Conservation (phyloP, 805 yeast genomes). For the Ogataea corticis region DNA sequence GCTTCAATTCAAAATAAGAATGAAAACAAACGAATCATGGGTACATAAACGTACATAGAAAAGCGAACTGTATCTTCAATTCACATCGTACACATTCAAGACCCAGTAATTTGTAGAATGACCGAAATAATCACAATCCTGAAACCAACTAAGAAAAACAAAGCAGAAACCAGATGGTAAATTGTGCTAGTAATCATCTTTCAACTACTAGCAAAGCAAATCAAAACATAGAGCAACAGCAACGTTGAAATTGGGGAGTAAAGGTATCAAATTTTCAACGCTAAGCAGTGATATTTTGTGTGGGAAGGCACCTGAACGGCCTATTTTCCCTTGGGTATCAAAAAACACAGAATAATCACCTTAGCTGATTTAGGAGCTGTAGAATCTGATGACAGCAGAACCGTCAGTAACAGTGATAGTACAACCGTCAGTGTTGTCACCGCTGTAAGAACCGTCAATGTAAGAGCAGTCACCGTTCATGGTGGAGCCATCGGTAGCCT, state of each 20-base stretch:
- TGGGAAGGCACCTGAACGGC: conserved; percentile 1
- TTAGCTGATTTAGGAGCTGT: conserved; percentile 10
- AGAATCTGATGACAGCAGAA: conserved; percentile 37
- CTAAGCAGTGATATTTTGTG: too few relatives aligned
- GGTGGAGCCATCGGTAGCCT: conserved; percentile 37
- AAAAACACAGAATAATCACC: conserved; percentile 3
- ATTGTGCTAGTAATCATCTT: not conserved
- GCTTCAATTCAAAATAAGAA: not conserved
- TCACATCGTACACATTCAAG: conserved; percentile 3
- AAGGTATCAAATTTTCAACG: not conserved
- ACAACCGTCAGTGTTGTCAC: conserved; percentile 73
- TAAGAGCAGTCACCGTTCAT: conserved; percentile 44
- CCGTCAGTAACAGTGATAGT: conserved; percentile 53
- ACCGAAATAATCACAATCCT: conserved; percentile 2
- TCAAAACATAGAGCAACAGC: not conserved
- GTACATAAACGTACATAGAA: not conserved
- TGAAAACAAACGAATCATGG: conserved; percentile 2
- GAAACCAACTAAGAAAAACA: not conserved
- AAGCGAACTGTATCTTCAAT: not conserved
- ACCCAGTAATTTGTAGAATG: conserved; percentile 5
- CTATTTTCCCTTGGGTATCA: conserved; percentile 11
- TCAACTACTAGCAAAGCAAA: conserved; percentile 1
- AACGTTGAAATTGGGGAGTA: not conserved
- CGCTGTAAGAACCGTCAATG: conserved; percentile 46
- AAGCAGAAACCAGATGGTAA: not conserved